Evolutionary conservation across 495 filamentous ascomycete species (phyloP).

Genomic region (Annulohypoxylon bovei): DNA sequence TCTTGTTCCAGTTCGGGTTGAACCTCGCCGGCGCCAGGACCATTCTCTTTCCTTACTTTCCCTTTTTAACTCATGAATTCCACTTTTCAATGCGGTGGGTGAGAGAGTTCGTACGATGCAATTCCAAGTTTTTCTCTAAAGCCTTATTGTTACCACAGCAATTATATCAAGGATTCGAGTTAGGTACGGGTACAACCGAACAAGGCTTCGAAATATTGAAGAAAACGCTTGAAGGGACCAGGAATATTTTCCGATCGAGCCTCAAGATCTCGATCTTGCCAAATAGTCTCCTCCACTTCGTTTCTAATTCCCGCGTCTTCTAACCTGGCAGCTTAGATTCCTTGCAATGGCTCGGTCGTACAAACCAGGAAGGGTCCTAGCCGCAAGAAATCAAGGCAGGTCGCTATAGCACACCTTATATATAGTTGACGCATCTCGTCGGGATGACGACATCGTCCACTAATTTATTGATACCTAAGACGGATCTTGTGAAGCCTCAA

Average conservation of each 20-base stretch:
- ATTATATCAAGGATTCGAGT: slow-evolving; percentile 4
- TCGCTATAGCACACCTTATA: slow-evolving; percentile 18
- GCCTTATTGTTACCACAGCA: slow-evolving; percentile 8
- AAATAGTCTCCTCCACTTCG: slow-evolving; percentile 15
- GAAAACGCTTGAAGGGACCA: slow-evolving; percentile 1
- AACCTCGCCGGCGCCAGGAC: slow-evolving; percentile 25
- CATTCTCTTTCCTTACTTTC: slow-evolving; percentile 9
- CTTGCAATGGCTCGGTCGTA: background rate
- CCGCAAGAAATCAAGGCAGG: slow-evolving; percentile 32
- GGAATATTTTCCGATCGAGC: slow-evolving; percentile 36
- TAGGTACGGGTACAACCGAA: slow-evolving; percentile 6
- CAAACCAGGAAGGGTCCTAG: slow-evolving; percentile 19
- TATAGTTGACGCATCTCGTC: slow-evolving; percentile 27
- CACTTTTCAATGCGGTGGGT: slow-evolving; percentile 6
- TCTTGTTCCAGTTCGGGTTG: slow-evolving; percentile 13
- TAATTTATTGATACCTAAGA: background rate
- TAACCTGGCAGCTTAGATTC: slow-evolving; percentile 10
- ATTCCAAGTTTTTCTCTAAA: slow-evolving; percentile 18
- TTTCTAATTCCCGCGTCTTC: slow-evolving; percentile 4
- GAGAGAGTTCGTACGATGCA: background rate
- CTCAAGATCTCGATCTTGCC: slow-evolving; percentile 36
- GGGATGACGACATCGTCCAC: slow-evolving; percentile 34
- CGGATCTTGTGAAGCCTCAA: slow-evolving; percentile 21
- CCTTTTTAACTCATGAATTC: background rate
- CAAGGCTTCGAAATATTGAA: background rate